Base-by-base conservation (phyloP, 768 basidiomycete genomes). In the Artomyces pyxidatus region DNA sequence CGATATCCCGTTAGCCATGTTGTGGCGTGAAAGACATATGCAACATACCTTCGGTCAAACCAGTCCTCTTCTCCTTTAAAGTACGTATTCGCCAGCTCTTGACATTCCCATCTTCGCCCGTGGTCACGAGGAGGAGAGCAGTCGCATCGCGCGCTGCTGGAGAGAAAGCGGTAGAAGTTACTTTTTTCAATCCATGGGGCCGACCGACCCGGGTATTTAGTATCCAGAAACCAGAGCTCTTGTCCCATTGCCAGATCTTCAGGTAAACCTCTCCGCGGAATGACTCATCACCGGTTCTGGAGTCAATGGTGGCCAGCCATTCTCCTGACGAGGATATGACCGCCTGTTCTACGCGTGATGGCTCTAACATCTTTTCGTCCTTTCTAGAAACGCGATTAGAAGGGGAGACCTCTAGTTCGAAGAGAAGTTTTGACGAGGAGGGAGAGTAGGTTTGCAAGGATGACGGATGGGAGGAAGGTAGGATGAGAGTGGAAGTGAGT, bases 291-390 rank as follows among this genome's bases (percentile, higher is more conserved):
- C 76, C 82, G 48, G 80, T 74, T 47, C 93, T 77, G 26, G 68
- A 65, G 65, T 99, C 95, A 22, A 90, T 65, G 1, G 95, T 94
- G 5, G 92, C 92, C 80, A 99, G 80, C 94, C 95, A 98, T 40
- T 79, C 73, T 9, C 85, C 85, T n/a, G 69, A 71, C 1, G 75
- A 62, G 4, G 86, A 85, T 50, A 94, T 70, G 4, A 74, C 77
- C 6, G 76, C 77, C 9, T 71, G 72, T 42, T 89, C 85, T 3
- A 98, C 88, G 12, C 83, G 74, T 2, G 85, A 76, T 8, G 86
- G 82, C 53, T 88, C 83, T 37, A 93, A 62, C 6, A 75, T 70
- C 59, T 81, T 85, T 50, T 92, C 87, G 38, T 90, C 89, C 56
- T 80, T 72, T 56, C 85, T 72, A 12, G 92, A 86, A 17, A 97